Percentiles rank a stretch among this genome's conserved stretches.
phyloP scores from a whole-genome alignment of 1,284 basidiomycete genomes.

The Boletellus deceptivus region DNA sequence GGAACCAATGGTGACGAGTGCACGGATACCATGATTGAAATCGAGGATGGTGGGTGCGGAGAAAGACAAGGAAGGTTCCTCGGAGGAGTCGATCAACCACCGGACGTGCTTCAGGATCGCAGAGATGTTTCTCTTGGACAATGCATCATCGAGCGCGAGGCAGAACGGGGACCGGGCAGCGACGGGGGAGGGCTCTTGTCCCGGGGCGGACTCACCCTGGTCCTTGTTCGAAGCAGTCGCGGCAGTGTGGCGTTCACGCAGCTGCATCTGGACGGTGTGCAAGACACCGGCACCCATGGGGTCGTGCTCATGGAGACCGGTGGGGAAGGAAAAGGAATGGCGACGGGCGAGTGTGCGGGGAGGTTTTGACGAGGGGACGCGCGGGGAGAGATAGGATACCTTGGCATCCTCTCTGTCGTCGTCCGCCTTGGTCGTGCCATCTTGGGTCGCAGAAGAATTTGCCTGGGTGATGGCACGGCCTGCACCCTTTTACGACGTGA shows the following conservation, averaged over 20 bases:
- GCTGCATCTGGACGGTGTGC: constrained; percentile 57
- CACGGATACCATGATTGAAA: constrained; percentile 65
- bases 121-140: constrained; percentile 12
- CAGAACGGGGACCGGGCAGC: constrained; percentile 35
- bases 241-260: constrained; percentile 55
- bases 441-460: constrained; percentile 53
- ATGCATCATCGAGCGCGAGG: constrained; percentile 18
- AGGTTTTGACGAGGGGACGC: constrained; percentile 24
- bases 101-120: constrained; percentile 19
- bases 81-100: constrained; percentile 23
- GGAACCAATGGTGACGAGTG: constrained; percentile 45
- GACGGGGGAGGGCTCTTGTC: constrained; percentile 20
- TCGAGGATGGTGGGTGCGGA: constrained; percentile 38
- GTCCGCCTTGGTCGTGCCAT: constrained; percentile 41
- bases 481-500: constrained; percentile 44
- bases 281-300: constrained; percentile 51
- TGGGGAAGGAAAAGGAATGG: constrained; percentile 51
- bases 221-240: constrained; percentile 21
- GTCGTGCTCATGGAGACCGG: constrained; percentile 31
- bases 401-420: constrained; percentile 60
- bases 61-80: constrained; percentile 14
- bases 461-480: constrained; percentile 70
- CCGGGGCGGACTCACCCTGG: constrained; percentile 6
- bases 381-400: constrained; percentile 34
- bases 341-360: constrained; percentile 51